phyloP scores from a whole-genome alignment of 345 rosid genomes.

The Populus davidiana region DNA sequence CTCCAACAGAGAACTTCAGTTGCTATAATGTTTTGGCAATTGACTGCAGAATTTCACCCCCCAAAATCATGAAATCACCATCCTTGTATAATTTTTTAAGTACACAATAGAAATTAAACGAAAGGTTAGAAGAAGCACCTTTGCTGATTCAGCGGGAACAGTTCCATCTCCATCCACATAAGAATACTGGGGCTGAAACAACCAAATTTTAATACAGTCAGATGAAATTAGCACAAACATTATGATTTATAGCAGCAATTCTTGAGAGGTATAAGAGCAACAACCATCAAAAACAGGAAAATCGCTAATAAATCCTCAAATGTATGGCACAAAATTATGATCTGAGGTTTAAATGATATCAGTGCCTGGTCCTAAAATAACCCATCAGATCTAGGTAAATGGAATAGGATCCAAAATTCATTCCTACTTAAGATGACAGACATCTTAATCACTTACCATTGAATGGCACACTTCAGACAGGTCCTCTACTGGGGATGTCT shows the following conservation, averaged over 20 bases:
- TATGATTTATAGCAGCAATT: no score
- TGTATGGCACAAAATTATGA: neutral
- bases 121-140: conserved; percentile 36
- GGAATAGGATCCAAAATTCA: no score
- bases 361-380: neutral
- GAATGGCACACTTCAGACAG: conserved; percentile 80
- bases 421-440: neutral
- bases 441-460: conserved; percentile 44
- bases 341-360: neutral
- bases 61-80: no score
- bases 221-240: no score
- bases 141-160: conserved; percentile 83
- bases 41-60: no score
- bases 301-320: neutral
- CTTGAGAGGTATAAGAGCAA: no score
- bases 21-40: no score
- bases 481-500: conserved; percentile 66
- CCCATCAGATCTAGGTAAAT: neutral
- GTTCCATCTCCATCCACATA: conserved; percentile 94
- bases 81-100: no score
- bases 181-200: conserved; percentile 64
- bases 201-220: neutral
- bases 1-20: no score
- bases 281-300: neutral
- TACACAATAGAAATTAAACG: neutral